Base-by-base conservation (phyloP, 345 rosid species). In the Populus simonii region DNA sequence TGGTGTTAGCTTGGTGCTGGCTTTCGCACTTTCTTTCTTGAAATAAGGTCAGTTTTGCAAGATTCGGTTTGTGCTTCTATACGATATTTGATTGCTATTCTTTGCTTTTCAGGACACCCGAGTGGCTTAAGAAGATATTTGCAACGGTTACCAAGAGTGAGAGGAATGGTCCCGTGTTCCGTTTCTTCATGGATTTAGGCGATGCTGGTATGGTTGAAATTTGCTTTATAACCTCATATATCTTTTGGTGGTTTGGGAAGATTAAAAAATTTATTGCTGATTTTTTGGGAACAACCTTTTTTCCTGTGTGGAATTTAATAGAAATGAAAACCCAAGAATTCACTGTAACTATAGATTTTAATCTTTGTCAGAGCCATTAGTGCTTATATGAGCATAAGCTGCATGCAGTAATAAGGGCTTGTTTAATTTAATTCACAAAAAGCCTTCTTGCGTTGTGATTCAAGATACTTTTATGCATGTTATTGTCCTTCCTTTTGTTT, bases 141-240 rank as follows among this genome's bases (percentile, higher is more conserved):
- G 84, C 97, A 11, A 82, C 79, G 23, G 89, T 96, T 72, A 91
- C 90, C 63, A 96, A 87, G 90, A 90, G 96, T 11, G 91, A 91
- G 88, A 92, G 93, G 88, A 92, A 87, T 25, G 94, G 96, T 43
- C 97, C 98, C 10, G 94, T 96, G 72, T 93, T 93, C 75, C 92
- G 96, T 11, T 93, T 93, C 78, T 92, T 96, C 88, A 86, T 93
- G 93, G 99, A 96, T 85, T 87, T 93, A 65, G 96, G 99, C 66
- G 99, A 96, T 80, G 99, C 98, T 72, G 99, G 99, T 93, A 83
- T 68, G 27, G 25, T n/a, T 59, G 65, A n/a, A 10, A 59, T n/a
- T 59, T 59, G 29, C 65, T 10, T 4, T 10, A 9, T 59, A 59
- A 23, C 65, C 27, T 59, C 27, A n/a, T 10, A 59, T 23, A 59